Evolutionary conservation across 352 stramenopile genomes (phyloP).

Genomic region (Phytophthora boehmeriae): DNA sequence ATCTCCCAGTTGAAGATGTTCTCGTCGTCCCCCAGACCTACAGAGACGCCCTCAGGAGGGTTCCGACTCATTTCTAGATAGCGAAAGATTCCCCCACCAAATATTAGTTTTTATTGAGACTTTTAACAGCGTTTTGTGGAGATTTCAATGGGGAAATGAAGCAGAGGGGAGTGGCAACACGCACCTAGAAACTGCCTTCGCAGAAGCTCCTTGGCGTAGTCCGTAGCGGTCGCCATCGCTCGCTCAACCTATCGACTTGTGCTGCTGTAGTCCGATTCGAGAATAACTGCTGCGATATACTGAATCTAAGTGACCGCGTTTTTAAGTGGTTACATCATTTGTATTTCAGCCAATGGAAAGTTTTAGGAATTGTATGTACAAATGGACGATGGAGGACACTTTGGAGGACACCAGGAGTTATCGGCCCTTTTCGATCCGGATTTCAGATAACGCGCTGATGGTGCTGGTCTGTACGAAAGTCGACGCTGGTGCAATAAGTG

Average conservation of each 20-base stretch:
- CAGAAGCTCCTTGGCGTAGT: slow-evolving; percentile 85
- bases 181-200: slow-evolving; percentile 83
- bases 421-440: slow-evolving; percentile 61
- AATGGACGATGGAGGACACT: background rate
- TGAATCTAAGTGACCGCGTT: slow-evolving; percentile 13
- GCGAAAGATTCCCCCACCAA: slow-evolving; percentile 11
- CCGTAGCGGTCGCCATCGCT: slow-evolving; percentile 49
- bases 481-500: slow-evolving; percentile 39
- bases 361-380: background rate
- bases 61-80: slow-evolving; percentile 97
- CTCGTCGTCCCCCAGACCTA: slow-evolving; percentile 96
- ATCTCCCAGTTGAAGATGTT: slow-evolving; percentile 99
- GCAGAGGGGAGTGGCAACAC: slow-evolving; percentile 15
- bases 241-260: slow-evolving; percentile 18
- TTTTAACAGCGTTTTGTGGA: background rate
- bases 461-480: slow-evolving; percentile 56
- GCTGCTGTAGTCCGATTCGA: slow-evolving; percentile 5
- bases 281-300: slow-evolving; percentile 9
- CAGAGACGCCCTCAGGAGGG: slow-evolving; percentile 97
- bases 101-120: slow-evolving; percentile 3
- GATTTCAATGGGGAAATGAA: slow-evolving; percentile 3
- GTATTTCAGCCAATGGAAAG: slow-evolving; percentile 14
- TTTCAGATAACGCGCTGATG: slow-evolving; percentile 65
- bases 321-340: no score
- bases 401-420: slow-evolving; percentile 3